phyloP scores from a whole-genome alignment of 2,329 filamentous ascomycete species.

The Polytolypa hystricis region DNA sequence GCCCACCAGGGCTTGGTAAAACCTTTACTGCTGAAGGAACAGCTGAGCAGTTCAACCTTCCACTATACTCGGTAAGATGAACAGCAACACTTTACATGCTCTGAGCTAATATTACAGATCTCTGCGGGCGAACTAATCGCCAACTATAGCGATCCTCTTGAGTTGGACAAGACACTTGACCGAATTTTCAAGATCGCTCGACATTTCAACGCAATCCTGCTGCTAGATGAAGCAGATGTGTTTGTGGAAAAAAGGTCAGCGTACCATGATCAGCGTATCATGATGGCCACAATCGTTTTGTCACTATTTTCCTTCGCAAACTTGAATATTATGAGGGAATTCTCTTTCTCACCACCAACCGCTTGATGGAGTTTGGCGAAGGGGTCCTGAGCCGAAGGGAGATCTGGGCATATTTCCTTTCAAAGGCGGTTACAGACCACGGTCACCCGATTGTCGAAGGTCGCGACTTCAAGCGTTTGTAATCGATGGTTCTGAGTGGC shows the following conservation, averaged over 20 bases:
- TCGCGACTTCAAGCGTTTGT: constrained; percentile 1
- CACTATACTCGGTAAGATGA: constrained; percentile 21
- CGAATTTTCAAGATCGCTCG: constrained; percentile 18
- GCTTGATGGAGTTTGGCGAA: constrained; percentile 25
- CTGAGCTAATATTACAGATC: constrained; percentile 8
- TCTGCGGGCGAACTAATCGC: constrained; percentile 13
- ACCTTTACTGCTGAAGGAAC: constrained; percentile 28
- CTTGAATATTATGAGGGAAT: constrained; percentile 31
- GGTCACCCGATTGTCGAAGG: constrained; percentile 8
- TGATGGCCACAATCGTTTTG: constrained; percentile 19
- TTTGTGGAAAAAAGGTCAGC: constrained; percentile 18
- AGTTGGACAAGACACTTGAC: constrained; percentile 15
- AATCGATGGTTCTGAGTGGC: constrained; percentile 1
- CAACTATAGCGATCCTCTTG: constrained; percentile 13
- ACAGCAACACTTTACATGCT: neutral
- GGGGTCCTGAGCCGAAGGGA: constrained; percentile 21
- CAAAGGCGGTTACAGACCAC: constrained; percentile 10
- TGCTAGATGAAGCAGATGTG: constrained; percentile 31
- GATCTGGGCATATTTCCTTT: constrained; percentile 22
- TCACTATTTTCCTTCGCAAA: constrained; percentile 27
- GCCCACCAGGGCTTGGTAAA: constrained; percentile 21
- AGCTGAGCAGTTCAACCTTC: constrained; percentile 18
- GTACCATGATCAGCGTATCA: constrained; percentile 12
- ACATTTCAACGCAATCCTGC: constrained; percentile 35
- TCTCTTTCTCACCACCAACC: constrained; percentile 31